phyloP scores from a whole-genome alignment of 202 grass and related monocot genomes.

The Brachypodium distachyon region DNA sequence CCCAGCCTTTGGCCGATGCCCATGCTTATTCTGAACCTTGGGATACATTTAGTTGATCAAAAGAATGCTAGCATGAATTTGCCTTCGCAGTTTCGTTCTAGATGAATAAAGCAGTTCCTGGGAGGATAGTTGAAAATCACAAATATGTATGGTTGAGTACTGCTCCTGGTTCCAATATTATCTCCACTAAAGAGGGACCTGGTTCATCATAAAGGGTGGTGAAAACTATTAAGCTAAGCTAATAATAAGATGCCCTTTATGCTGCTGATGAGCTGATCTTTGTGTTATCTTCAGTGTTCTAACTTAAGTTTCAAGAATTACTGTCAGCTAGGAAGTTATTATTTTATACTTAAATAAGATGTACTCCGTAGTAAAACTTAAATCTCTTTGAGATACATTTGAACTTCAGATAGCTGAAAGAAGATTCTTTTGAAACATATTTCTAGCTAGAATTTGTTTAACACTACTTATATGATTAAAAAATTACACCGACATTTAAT shows the following conservation, averaged over 20 bases:
- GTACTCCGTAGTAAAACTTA: not conserved
- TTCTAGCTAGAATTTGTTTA: not conserved
- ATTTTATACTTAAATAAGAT: not conserved
- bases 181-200: not conserved
- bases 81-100: not conserved
- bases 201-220: not conserved
- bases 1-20: not conserved
- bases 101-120: not conserved
- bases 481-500: not conserved
- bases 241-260: not conserved
- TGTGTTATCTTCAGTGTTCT: too few species aligned
- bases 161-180: not conserved
- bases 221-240: not conserved
- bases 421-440: not conserved
- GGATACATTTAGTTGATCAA: not conserved
- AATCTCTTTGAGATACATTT: not conserved
- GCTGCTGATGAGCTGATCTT: too few species aligned
- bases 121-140: not conserved
- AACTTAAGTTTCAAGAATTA: too few species aligned
- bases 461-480: not conserved
- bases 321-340: not conserved
- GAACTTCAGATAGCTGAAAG: not conserved
- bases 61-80: constrained; percentile 4
- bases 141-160: not conserved
- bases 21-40: not conserved